Evolutionary conservation across 2,329 filamentous ascomycete species (phyloP).

Genomic region (Alternaria viburni): DNA sequence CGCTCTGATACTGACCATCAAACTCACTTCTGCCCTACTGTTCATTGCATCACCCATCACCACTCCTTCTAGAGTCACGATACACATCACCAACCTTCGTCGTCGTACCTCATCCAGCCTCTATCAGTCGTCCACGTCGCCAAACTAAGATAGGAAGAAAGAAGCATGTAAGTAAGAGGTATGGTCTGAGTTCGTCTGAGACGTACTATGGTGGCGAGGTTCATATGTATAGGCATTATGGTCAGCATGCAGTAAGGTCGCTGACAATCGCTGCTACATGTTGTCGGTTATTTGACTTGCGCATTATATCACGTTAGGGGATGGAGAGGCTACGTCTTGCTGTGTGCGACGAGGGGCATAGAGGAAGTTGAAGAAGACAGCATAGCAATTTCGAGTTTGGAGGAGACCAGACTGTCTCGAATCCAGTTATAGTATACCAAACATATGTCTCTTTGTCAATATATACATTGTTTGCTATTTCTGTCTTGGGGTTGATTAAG

Average conservation of each 20-base stretch:
- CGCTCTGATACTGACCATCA: background rate
- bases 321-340: background rate
- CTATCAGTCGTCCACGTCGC: too few relatives aligned
- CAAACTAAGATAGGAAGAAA: background rate
- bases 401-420: background rate
- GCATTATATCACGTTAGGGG: accelerated
- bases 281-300: background rate
- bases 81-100: too few relatives aligned
- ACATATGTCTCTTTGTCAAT: background rate
- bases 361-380: background rate
- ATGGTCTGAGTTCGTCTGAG: background rate
- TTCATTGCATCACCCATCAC: too few relatives aligned
- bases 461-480: background rate
- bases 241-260: too few relatives aligned
- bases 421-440: background rate
- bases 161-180: background rate
- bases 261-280: background rate
- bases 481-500: background rate
- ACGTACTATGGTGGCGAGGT: accelerated
- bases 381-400: background rate
- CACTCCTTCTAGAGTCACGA: background rate
- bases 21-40: background rate
- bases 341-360: background rate
- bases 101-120: too few relatives aligned
- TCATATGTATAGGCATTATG: background rate